Base-by-base conservation (phyloP, 306 rosid species). In the Mimosa bimucronata region DNA sequence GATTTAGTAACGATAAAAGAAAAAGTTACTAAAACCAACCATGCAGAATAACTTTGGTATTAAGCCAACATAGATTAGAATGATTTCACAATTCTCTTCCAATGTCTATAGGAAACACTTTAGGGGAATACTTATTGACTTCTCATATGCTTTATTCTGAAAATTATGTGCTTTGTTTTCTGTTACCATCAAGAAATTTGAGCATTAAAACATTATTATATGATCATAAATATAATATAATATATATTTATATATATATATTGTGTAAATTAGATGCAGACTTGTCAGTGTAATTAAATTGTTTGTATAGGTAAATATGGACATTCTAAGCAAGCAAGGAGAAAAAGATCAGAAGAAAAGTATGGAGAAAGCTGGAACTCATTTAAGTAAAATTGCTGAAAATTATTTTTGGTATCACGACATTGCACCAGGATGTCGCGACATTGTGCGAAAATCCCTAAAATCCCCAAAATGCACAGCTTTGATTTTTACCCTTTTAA, bases 131-230 rank as follows among this genome's bases (percentile, higher is more conserved):
- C 72, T 82, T 86, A 82, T 77, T 73, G 71, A 34, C 77, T 81
- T 68, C 78, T 81, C 25, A 18, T 77, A n/a, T 75, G 78, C 82
- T 83, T 87, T 81, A 12, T 66, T 77, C 79, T 85, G 37, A 94
- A 92, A 83, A 89, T 87, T 97, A 94, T 92, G 87, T 94, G 85
- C 85, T 89, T 94, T 25, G 88, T 74, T 79, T 83, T 91, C 98
- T 93, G 92, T 46, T 34, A 60, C 82, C 64, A 78, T 66, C 9
- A 67, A 31, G n/a, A 37, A 25, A 64, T 66, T 29, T 21, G 72
- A 65, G 21, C 6, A 64, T n/a, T 11, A 61, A n/a, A 70, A 61
- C 38, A 26, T 19, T n/a, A 52, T 10, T 19, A 2, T 30, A 80
- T 12, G 37, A 71, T 61, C n/a, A 15, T 58, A 61, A 61, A 25